Evolutionary conservation across 2,329 filamentous ascomycete genomes (phyloP).

Genomic region (Tricladium varicosporioides): DNA sequence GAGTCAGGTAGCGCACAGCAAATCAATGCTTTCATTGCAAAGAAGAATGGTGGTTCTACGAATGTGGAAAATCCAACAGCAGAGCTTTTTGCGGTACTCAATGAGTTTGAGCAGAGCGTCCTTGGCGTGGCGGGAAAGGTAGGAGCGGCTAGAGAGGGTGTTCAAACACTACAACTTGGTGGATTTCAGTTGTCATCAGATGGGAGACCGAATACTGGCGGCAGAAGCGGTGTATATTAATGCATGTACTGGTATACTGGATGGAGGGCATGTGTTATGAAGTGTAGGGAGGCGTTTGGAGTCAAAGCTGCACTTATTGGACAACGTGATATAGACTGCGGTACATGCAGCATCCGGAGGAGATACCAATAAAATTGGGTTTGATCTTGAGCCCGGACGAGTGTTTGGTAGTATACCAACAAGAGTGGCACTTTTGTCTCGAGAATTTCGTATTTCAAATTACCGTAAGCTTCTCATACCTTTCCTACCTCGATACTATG

Average conservation of each 20-base stretch:
- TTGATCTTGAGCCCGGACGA: neutral
- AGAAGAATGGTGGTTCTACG: constrained; percentile 37
- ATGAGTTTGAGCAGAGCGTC: constrained; percentile 65
- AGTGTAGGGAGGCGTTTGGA: constrained; percentile 10
- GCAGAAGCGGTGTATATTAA: constrained; percentile 30
- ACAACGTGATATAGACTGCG: neutral
- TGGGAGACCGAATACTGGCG: constrained; percentile 12
- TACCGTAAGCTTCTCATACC: no score
- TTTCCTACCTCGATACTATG: no score
- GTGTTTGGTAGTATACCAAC: neutral
- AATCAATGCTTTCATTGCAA: constrained; percentile 51
- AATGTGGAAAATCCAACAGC: constrained; percentile 44
- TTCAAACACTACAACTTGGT: constrained; percentile 56
- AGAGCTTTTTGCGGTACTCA: constrained; percentile 56
- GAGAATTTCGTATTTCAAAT: neutral
- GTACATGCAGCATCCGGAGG: neutral
- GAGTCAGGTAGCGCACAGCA: constrained; percentile 59
- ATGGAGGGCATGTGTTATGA: constrained; percentile 6
- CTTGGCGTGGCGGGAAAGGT: constrained; percentile 61
- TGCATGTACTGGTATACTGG: constrained; percentile 5
- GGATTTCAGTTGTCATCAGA: constrained; percentile 19
- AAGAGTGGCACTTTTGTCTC: neutral
- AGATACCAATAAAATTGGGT: constrained; percentile 7
- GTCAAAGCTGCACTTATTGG: neutral
- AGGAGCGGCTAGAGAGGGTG: constrained; percentile 56